These are phyloP conservation scores for Diaporthe citri DNA, from an alignment of 2,329 filamentous ascomycete genomes.

Conservation along the genomic window DNA sequence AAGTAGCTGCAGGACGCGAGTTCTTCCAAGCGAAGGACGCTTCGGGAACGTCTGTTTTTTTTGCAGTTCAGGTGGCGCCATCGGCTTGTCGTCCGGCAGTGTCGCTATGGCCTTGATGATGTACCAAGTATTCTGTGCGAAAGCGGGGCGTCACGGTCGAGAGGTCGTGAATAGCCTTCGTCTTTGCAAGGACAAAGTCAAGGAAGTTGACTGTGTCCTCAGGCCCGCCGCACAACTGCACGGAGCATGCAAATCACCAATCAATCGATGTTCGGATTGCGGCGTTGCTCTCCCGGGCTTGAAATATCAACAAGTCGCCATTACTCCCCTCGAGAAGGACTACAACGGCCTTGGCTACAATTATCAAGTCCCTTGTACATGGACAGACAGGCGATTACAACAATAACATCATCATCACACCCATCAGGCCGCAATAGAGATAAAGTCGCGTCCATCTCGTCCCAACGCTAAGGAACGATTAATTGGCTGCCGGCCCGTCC, in stretches of 20 bases:
- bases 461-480: constrained; percentile 11
- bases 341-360: neutral
- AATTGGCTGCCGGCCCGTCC: constrained; percentile 13
- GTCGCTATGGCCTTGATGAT: neutral
- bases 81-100: neutral
- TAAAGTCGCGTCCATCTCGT: constrained; percentile 16
- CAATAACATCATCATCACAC: neutral
- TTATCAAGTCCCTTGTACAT: neutral
- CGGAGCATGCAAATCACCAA: neutral
- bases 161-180: neutral
- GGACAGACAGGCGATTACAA: neutral
- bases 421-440: constrained; percentile 4
- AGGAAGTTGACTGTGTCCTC: neutral
- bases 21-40: constrained; percentile 27
- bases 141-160: constrained; percentile 11
- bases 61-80: constrained; percentile 9
- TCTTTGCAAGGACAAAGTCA: neutral
- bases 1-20: constrained; percentile 7
- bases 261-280: neutral
- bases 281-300: neutral
- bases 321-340: neutral
- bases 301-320: neutral
- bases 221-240: neutral
- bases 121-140: neutral
- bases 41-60: neutral